Evolutionary conservation across 441 rosid genomes (phyloP), one percentile per base, ranked within the genome.

Genomic region (Arabidopsis hybrid): DNA sequence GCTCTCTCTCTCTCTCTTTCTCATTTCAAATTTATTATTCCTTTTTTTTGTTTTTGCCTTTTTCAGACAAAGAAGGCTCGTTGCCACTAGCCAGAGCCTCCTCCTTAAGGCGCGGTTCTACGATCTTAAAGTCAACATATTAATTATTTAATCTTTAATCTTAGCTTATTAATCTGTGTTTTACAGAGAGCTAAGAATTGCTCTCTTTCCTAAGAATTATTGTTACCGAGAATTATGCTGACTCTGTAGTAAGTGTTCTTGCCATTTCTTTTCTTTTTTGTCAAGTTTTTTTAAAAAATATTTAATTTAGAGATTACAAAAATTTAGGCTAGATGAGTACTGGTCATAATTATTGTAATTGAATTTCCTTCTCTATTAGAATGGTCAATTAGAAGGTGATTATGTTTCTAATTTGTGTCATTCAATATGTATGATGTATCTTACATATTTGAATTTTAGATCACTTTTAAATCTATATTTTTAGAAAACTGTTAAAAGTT

Each of bases 11-110:
- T 65, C 70, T 61, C 80, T 80, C 83, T 80, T 72, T 62, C 81
- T 58, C 64, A 73, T 83, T 88, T 83, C 78, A 77, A 80, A 56
- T 59, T 59, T 36, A 38, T 42, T 71, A 40, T 7, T 51, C 36
- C 50, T 8, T 61, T 31, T 16, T 38, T 69, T 49, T 45, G 8
- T 55, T 31, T 1, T 13, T 3, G 5, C 38, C 66, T 46, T 65
- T 77, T 61, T 49, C 46, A 36, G 65, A 62, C 68, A 51, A 36
- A 46, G 26, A 76, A 76, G 79, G 79, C 79, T 76, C 75, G 52
- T 69, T 46, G 65, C 75, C 74, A 76, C 74, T 62, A 75, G 26
- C 16, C 35, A 61, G 64, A 58, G 17, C 50, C 9, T 60, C 29
- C 49, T 21, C 26, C 8, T 26, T 21, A 29, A 29, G 79, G 79